phyloP scores from a whole-genome alignment of 176 grass and related monocot genomes.

The Avena sativa region DNA sequence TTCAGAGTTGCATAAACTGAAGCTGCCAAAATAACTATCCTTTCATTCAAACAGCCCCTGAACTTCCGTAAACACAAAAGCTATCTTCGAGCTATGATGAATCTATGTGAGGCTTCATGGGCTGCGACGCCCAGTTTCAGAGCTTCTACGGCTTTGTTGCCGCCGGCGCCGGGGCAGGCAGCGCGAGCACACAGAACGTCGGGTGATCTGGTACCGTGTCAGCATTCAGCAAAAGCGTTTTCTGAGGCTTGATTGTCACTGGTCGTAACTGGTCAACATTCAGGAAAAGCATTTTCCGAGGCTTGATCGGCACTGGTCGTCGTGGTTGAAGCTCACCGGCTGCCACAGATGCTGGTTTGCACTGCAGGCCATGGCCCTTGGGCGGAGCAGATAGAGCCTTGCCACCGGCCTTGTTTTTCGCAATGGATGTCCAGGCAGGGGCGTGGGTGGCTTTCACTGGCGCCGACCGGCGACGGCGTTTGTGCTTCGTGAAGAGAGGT shows the following conservation, averaged over 20 bases:
- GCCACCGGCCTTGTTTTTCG: background rate
- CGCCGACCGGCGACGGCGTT: background rate
- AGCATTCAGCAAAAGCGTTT: conserved; percentile 1
- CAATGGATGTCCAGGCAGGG: conserved; percentile 12
- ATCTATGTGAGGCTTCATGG: background rate
- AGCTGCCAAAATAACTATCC: background rate
- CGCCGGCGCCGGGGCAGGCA: conserved; percentile 4
- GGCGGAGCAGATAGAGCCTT: background rate
- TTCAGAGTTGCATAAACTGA: background rate
- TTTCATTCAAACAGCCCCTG: background rate
- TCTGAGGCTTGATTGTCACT: conserved; percentile 7
- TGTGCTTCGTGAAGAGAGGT: background rate
- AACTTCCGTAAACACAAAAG: background rate
- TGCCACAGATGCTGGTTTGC: background rate
- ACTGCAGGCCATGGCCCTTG: background rate
- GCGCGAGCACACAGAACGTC: background rate
- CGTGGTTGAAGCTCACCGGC: background rate
- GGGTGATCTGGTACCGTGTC: conserved; percentile 17
- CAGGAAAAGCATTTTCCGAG: conserved; percentile 10
- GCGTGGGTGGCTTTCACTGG: background rate
- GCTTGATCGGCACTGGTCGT: background rate
- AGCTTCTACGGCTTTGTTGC: background rate
- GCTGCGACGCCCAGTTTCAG: background rate
- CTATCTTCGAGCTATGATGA: background rate
- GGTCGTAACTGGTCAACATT: background rate